A percentile compares a stretch with the other conserved stretches of the same genome.
These are phyloP conservation scores for Myxozyma udenii DNA, from an alignment of 805 yeast species.

Conservation along the genomic window DNA sequence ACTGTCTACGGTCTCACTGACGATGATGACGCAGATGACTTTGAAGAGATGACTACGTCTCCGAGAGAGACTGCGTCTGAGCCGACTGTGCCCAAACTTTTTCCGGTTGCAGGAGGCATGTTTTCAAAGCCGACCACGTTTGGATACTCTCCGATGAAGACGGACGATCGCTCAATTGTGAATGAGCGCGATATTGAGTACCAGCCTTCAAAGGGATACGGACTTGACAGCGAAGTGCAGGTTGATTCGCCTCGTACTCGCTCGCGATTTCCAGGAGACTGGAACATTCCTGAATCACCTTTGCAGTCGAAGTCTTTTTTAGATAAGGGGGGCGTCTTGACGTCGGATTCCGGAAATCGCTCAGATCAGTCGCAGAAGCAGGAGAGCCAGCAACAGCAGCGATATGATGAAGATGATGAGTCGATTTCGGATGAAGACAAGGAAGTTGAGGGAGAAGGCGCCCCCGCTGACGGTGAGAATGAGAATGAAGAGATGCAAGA, in stretches of 20 bases:
- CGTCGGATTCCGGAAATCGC: background rate
- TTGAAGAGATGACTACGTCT: slow-evolving; percentile 44
- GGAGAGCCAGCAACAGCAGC: background rate
- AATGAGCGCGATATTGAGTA: slow-evolving; percentile 3
- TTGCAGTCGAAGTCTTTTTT: slow-evolving; percentile 11
- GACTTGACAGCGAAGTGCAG: background rate
- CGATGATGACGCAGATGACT: slow-evolving; percentile 53
- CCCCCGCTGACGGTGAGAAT: slow-evolving; percentile 5
- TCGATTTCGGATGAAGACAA: slow-evolving; percentile 11
- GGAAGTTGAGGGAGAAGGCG: slow-evolving; percentile 11
- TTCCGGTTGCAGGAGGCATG: slow-evolving; percentile 1
- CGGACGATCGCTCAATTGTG: slow-evolving; percentile 35
- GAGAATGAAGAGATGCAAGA: background rate
- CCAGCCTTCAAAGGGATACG: slow-evolving; percentile 11
- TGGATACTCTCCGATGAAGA: slow-evolving; percentile 27
- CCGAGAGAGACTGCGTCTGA: background rate
- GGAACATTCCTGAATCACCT: slow-evolving; percentile 10
- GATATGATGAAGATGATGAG: slow-evolving; percentile 8
- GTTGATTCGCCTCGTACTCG: slow-evolving; percentile 5
- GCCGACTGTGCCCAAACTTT: background rate
- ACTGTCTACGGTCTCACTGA: slow-evolving; percentile 89
- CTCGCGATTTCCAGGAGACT: slow-evolving; percentile 16
- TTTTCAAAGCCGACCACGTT: background rate
- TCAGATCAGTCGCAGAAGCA: background rate
- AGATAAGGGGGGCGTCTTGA: slow-evolving; percentile 9